These are phyloP conservation scores for Phytopythium ostracodes DNA, from an alignment of 352 stramenopile genomes.

Conservation along the genomic window DNA sequence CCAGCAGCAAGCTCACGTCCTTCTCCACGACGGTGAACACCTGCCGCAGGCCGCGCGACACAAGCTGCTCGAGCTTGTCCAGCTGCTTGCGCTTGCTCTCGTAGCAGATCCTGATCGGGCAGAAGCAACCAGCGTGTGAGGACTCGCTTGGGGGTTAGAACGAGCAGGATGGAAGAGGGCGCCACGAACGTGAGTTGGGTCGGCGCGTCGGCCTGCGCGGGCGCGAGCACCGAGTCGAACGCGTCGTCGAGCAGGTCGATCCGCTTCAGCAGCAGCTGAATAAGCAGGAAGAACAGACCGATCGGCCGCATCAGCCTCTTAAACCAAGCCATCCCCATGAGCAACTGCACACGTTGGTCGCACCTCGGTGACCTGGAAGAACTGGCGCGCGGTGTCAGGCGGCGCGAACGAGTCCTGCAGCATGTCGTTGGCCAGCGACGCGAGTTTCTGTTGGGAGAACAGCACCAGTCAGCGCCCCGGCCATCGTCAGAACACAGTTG, in stretches of 20 bases:
- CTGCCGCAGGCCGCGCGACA: constrained; percentile 44
- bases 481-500: constrained; percentile 4
- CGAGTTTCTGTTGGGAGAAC: constrained; percentile 42
- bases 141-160: too few relatives aligned
- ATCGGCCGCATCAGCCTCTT: background rate
- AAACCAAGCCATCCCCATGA: background rate
- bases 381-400: constrained; percentile 54
- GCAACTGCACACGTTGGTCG: background rate
- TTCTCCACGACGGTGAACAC: constrained; percentile 69
- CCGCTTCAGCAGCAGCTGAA: constrained; percentile 50
- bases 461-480: background rate
- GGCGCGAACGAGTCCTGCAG: constrained; percentile 65
- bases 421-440: constrained; percentile 43
- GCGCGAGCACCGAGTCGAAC: constrained; percentile 41
- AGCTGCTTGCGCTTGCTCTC: constrained; percentile 70
- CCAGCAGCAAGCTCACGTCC: constrained; percentile 38
- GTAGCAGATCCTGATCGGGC: constrained; percentile 53
- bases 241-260: constrained; percentile 62
- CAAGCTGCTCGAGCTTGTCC: constrained; percentile 53
- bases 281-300: background rate
- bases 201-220: constrained; percentile 36
- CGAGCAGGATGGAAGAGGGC: too few relatives aligned
- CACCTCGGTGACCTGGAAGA: constrained; percentile 66
- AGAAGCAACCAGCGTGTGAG: background rate
- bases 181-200: constrained; percentile 86